These are phyloP conservation scores for Cladobotryum protrusum DNA, from an alignment of 2,329 filamentous ascomycete genomes.

Conservation along the genomic window DNA sequence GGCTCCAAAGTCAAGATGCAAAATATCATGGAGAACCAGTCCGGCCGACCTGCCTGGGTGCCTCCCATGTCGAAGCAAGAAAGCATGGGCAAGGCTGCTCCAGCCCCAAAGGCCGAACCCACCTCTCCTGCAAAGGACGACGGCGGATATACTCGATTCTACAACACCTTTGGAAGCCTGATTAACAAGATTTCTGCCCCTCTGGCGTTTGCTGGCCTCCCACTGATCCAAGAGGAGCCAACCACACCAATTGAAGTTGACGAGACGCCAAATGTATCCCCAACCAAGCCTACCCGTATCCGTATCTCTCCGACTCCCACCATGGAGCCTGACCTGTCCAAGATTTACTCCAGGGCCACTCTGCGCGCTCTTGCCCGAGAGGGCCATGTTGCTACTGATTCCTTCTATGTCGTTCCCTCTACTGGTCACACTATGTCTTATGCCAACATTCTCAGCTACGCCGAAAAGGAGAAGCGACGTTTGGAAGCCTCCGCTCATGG, in stretches of 20 bases:
- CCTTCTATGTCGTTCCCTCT: constrained; percentile 91
- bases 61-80: constrained; percentile 28
- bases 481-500: constrained; percentile 45
- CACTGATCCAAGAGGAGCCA: constrained; percentile 55
- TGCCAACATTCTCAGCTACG: constrained; percentile 74
- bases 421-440: constrained; percentile 90
- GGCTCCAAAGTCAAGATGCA: constrained; percentile 49
- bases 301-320: constrained; percentile 10
- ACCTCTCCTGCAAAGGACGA: constrained; percentile 40
- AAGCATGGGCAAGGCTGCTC: constrained; percentile 17
- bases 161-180: constrained; percentile 81
- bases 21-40: constrained; percentile 47
- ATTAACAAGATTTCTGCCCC: constrained; percentile 86
- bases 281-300: constrained; percentile 29
- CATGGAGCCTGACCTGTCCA: constrained; percentile 68
- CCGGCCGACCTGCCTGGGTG: constrained; percentile 48
- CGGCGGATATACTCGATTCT: constrained; percentile 84
- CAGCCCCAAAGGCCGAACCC: constrained; percentile 22
- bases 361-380: constrained; percentile 71
- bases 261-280: constrained; percentile 33
- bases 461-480: constrained; percentile 59
- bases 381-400: constrained; percentile 59
- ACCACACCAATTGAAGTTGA: constrained; percentile 21
- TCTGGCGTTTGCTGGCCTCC: constrained; percentile 86
- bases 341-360: constrained; percentile 79